A percentile compares a stretch with the other conserved stretches of the same genome.
phyloP scores from a whole-genome alignment of 2,329 filamentous ascomycete species.

The Paecilomyces niveus region DNA sequence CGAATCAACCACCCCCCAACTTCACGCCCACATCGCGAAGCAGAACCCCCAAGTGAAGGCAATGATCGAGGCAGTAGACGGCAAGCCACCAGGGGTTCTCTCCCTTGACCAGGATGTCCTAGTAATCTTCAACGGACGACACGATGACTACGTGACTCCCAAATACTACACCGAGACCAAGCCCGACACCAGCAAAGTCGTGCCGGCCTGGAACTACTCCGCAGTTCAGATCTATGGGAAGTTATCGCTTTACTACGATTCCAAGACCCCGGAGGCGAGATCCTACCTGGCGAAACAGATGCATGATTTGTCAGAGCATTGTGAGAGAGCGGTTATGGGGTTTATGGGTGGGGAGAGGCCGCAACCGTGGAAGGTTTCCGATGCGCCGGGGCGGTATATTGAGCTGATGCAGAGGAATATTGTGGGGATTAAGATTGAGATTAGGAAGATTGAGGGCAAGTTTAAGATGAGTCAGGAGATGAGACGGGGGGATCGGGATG shows the following conservation, averaged over 20 bases:
- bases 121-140: constrained; percentile 53
- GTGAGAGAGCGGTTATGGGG: constrained; percentile 52
- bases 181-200: constrained; percentile 57
- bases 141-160: constrained; percentile 60
- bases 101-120: constrained; percentile 45
- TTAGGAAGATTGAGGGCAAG: constrained; percentile 52
- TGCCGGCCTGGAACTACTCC: constrained; percentile 65
- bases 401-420: constrained; percentile 53
- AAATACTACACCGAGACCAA: constrained; percentile 63
- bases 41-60: constrained; percentile 59
- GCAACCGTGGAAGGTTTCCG: constrained; percentile 49
- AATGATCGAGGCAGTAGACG: constrained; percentile 44
- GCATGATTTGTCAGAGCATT: constrained; percentile 44
- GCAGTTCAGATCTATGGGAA: constrained; percentile 58
- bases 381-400: constrained; percentile 54
- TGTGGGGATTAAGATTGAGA: constrained; percentile 48
- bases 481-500: constrained; percentile 45
- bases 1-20: too few relatives aligned
- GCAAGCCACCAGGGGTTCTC: constrained; percentile 19
- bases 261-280: constrained; percentile 38
- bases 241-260: constrained; percentile 48
- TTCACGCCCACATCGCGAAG: constrained; percentile 57
- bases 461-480: constrained; percentile 63
- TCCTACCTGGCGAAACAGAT: constrained; percentile 48
- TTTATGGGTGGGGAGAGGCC: constrained; percentile 50